These are phyloP conservation scores for Helianthus annuus DNA, from an alignment of 129 eudicot species.

Conservation along the genomic window DNA sequence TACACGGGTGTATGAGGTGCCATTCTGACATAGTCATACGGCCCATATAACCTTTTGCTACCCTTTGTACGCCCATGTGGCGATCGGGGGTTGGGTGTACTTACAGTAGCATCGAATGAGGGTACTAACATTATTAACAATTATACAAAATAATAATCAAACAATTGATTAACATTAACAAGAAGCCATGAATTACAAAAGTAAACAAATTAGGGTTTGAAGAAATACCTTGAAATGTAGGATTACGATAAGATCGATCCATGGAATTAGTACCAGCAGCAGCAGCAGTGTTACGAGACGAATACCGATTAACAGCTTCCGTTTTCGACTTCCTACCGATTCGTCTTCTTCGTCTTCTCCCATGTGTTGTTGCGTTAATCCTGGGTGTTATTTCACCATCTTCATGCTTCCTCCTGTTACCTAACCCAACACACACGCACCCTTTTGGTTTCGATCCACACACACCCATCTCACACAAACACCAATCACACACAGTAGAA, in stretches of 20 bases:
- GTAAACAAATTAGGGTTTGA: not conserved
- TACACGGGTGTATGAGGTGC: too few relatives aligned
- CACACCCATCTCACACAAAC: conserved; percentile 51
- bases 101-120: not conserved
- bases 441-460: conserved; percentile 81
- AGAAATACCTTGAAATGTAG: conserved; percentile 66
- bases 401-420: conserved; percentile 30
- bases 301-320: conserved; percentile 23
- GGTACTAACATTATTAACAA: not conserved
- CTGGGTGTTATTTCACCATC: conserved; percentile 22
- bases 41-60: too few relatives aligned
- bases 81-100: too few relatives aligned
- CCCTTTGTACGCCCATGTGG: too few relatives aligned
- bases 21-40: too few relatives aligned
- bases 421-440: conserved; percentile 53
- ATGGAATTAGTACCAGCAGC: conserved; percentile 20
- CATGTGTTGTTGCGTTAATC: conserved; percentile 27
- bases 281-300: conserved; percentile 35
- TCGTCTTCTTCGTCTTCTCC: conserved; percentile 34
- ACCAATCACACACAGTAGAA: conserved; percentile 9
- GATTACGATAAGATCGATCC: conserved; percentile 53
- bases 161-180: conserved; percentile 10
- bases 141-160: not conserved
- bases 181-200: conserved; percentile 3
- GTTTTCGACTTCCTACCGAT: conserved; percentile 27